Base-by-base conservation (phyloP, 495 filamentous ascomycete genomes). In the Penicillium pancosmium region DNA sequence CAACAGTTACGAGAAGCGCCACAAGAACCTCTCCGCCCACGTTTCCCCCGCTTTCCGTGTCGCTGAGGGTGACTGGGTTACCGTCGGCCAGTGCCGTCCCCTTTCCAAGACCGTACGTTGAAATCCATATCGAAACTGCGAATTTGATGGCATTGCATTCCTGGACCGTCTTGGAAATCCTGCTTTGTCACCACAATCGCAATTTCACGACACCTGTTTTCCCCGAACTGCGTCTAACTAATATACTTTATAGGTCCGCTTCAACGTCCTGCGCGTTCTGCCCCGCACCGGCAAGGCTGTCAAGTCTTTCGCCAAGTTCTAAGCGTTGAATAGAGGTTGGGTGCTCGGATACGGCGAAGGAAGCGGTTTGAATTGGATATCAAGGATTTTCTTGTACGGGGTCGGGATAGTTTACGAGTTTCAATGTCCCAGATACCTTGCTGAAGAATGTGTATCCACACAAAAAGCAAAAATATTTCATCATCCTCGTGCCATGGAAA, bases 11-110 rank as follows among this genome's bases (percentile, higher is more conserved):
- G 95, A 99, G 91, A 97, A 96, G 86, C 84, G 94, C 73, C 94
- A 99, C 88, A 98, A 96, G 90, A 99, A 99, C 87, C 83, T 99
- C 46, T 89, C 94, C 67, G 95, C 93, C 62, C 94, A 99, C 86
- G 94, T 98, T 62, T 96, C 92, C 57, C 94, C 94, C 69, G 93
- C 93, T 78, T 99, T 99, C 91, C 94, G 94, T 94, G 92, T 98
- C 71, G 90, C 94, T 86, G 93, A 97, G 70, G 94, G 94, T 86
- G 95, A 99, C 80, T 88, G 91, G 82, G 94, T 99, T 69, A 97
- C 92, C 65, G 94, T 99, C 80, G 94, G 94, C 79, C 93, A 98
- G 85, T 98, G 95, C 89, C 82, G 94, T 76, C 95, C 95, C 71
- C 84, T 99, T 63, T 90, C 86, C 89, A 98, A 98, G 90, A 99